Conservation (phyloP, 768 basidiomycete species). For the Sarcomyxa edulis region DNA sequence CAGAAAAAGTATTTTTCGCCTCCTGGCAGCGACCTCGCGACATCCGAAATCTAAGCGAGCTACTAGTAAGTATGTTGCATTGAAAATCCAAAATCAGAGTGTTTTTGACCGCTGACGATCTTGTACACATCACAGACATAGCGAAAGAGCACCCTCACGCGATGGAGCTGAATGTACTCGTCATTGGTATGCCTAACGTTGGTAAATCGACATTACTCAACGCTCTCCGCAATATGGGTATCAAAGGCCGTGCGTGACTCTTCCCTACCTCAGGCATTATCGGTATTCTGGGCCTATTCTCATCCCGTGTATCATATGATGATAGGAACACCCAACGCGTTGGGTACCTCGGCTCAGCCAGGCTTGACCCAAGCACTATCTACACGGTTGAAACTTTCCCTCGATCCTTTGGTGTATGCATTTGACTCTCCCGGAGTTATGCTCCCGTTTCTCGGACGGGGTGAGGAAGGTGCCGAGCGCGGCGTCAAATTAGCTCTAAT, state of each 20-base stretch:
- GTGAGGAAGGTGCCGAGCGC: conserved; percentile 81
- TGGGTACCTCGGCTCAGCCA: conserved; percentile 84
- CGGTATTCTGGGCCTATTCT: conserved; percentile 3
- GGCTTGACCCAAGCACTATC: conserved; percentile 89
- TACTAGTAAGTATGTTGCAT: conserved; percentile 77
- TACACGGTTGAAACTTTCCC: conserved; percentile 79
- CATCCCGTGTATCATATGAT: conserved; percentile 3
- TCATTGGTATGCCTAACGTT: conserved; percentile 98
- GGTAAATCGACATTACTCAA: conserved; percentile 96
- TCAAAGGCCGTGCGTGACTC: conserved; percentile 69
- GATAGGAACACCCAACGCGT: conserved; percentile 80
- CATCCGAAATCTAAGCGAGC: conserved; percentile 56
- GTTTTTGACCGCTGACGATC: not conserved
- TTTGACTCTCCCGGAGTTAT: conserved; percentile 97
- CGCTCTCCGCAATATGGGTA: conserved; percentile 80
- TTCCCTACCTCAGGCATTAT: conserved; percentile 7
- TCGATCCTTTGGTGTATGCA: conserved; percentile 83
- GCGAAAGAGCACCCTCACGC: conserved; percentile 65
- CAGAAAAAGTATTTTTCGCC: conserved; percentile 64
- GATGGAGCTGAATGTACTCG: conserved; percentile 81
- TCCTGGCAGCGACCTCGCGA: conserved; percentile 66
- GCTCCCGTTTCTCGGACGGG: conserved; percentile 89
- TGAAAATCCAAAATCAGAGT: conserved; percentile 5
- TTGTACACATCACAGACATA: too few species aligned
- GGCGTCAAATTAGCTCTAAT: conserved; percentile 92